These are phyloP conservation scores for Pelargonium nanum DNA, from an alignment of 345 rosid species.

Conservation along the genomic window DNA sequence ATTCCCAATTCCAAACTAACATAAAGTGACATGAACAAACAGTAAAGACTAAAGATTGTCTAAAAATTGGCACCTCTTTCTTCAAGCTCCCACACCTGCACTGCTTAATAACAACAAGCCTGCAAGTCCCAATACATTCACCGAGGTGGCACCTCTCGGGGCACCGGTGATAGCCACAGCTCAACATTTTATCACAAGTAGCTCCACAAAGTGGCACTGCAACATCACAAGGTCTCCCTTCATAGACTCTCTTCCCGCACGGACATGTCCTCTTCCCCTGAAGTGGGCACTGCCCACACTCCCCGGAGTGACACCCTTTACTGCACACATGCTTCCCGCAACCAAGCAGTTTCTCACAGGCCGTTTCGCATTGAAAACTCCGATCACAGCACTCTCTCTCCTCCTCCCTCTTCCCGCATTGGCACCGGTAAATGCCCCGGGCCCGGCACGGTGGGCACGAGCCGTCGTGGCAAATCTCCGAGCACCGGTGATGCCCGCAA, in stretches of 20 bases:
- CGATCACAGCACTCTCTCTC: slow-evolving; percentile 72
- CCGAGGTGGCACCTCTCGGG: slow-evolving; percentile 87
- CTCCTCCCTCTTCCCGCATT: slow-evolving; percentile 46
- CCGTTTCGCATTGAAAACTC: slow-evolving; percentile 58
- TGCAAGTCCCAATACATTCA: slow-evolving; percentile 70
- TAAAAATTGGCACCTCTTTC: slow-evolving; percentile 59
- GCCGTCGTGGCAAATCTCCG: slow-evolving; percentile 55
- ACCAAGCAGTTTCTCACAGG: slow-evolving; percentile 40
- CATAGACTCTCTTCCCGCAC: slow-evolving; percentile 66
- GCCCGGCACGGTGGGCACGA: slow-evolving; percentile 63
- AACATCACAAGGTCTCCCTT: slow-evolving; percentile 74
- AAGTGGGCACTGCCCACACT: slow-evolving; percentile 67
- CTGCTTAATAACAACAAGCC: slow-evolving; percentile 55
- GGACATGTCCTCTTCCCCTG: slow-evolving; percentile 87
- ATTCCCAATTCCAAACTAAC: slow-evolving; percentile 6
- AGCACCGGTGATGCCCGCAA: slow-evolving; percentile 51
- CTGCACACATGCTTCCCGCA: slow-evolving; percentile 74
- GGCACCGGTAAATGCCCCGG: slow-evolving; percentile 42
- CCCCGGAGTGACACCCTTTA: slow-evolving; percentile 67
- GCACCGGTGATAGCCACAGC: slow-evolving; percentile 68
- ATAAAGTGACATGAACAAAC: slow-evolving; percentile 8
- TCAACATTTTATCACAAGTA: slow-evolving; percentile 68
- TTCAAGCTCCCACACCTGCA: slow-evolving; percentile 67
- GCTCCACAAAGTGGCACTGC: slow-evolving; percentile 60
- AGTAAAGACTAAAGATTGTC: neutral